Evolutionary conservation across 2,329 filamentous ascomycete genomes (phyloP), one percentile per base, ranked within the genome.

Genomic region (Dendryphion nanum): DNA sequence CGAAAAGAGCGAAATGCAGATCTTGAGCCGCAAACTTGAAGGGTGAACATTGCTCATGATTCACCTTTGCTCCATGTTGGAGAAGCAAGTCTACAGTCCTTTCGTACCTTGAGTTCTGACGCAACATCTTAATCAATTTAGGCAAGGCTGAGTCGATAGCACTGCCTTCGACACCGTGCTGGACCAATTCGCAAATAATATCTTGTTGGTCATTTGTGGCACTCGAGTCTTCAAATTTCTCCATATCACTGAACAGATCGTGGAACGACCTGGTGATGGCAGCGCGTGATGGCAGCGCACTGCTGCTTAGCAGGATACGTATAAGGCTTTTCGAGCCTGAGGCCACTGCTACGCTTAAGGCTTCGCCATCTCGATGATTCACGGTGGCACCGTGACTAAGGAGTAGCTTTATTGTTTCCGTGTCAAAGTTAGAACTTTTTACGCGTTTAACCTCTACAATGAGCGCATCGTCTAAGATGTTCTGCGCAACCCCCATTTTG

Each of bases 271-370:
- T 55, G 4, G 57, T 61, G n/a, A 51, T 30, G 16, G 42, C 53
- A 42, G 45, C 31, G 45, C 41, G 51, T 33, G 52, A 57, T 32
- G 57, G 53, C 33, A 20, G 48, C 31, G 55, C 49, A 32, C 48
- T 61, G 42, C 57, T 55, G 49, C 66, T 59, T 5, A 83, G 64
- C 16, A 84, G 66, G 32, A 70, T 64, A 33, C 60, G 63, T 2
- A 79, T 73, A 45, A 82, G 70, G 10, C 67, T 63, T 4, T 67
- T 55, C 33, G 79, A 71, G 5, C 73, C 77, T 30, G 69, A 72
- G 1, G 71, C 71, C 1, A 79, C 75, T 2, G 79, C 78, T 34
- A 72, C 63, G 37, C 74, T 72, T 5, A 84, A 57, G 2, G 76
- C 73, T 50, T 78, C 67, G 5, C 80, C 81, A 33, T 73, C 58